phyloP scores from a whole-genome alignment of 2,329 filamentous ascomycete species.

The Aspergillus sp. region DNA sequence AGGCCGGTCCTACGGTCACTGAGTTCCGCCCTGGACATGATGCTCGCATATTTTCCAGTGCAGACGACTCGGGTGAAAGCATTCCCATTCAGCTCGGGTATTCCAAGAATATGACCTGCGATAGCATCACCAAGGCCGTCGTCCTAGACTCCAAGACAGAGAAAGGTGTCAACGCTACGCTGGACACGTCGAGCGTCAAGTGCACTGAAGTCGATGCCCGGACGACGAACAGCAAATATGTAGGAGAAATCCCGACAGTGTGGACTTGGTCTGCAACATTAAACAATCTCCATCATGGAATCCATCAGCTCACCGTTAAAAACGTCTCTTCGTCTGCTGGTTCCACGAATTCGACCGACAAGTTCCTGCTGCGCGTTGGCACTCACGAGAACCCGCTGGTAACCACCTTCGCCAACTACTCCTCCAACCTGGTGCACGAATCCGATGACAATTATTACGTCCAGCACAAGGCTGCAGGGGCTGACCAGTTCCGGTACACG shows the following conservation, averaged over 20 bases:
- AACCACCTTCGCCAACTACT: conserved; percentile 61
- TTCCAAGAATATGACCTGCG: conserved; percentile 63
- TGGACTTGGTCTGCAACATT: conserved; percentile 57
- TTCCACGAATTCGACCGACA: conserved; percentile 55
- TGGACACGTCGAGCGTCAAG: conserved; percentile 47
- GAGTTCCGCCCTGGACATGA: conserved; percentile 63
- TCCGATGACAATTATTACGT: conserved; percentile 49
- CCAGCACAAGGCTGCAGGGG: conserved; percentile 60
- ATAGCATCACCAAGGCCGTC: conserved; percentile 52
- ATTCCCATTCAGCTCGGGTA: conserved; percentile 45
- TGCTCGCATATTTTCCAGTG: conserved; percentile 52
- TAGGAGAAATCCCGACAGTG: too few relatives aligned
- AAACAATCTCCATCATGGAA: conserved; percentile 58
- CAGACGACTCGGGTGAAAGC: conserved; percentile 41
- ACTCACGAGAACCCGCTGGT: conserved; percentile 59
- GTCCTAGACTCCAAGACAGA: conserved; percentile 55
- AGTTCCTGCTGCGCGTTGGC: conserved; percentile 63
- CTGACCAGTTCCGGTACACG: conserved; percentile 62
- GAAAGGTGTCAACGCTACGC: conserved; percentile 40
- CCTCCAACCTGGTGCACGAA: conserved; percentile 51
- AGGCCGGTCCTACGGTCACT: conserved; percentile 59
- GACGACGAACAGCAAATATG: background rate
- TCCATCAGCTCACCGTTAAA: conserved; percentile 58
- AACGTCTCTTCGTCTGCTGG: too few relatives aligned
- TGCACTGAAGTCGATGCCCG: conserved; percentile 45